These are phyloP conservation scores for Ormosia emarginata DNA, from an alignment of 306 rosid genomes.

Conservation along the genomic window DNA sequence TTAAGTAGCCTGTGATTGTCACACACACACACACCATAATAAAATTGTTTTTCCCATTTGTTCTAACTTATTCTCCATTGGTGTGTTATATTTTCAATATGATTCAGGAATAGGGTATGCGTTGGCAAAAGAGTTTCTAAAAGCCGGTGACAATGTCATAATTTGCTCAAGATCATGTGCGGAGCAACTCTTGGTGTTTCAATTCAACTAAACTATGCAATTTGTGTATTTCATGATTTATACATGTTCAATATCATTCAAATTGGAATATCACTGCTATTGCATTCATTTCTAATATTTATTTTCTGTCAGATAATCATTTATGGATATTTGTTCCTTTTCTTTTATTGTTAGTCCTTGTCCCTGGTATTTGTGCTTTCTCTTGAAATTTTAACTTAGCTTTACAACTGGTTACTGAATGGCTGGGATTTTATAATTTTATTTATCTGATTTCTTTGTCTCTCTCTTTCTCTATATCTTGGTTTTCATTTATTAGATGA, in stretches of 20 bases:
- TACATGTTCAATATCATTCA: background rate
- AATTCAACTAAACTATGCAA: background rate
- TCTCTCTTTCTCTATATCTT: background rate
- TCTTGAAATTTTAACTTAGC: background rate
- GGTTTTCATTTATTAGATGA: conserved; percentile 45
- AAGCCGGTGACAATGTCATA: conserved; percentile 77
- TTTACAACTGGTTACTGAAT: background rate
- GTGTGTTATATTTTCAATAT: background rate
- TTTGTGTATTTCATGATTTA: conserved; percentile 11
- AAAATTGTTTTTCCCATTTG: background rate
- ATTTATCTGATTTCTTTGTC: conserved; percentile 5
- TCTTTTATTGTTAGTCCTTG: background rate
- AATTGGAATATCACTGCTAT: background rate
- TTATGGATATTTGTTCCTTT: background rate
- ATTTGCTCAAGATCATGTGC: conserved; percentile 84
- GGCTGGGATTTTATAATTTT: background rate
- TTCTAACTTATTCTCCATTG: background rate
- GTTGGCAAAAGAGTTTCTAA: conserved; percentile 76
- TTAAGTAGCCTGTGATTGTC: background rate
- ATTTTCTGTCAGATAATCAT: background rate
- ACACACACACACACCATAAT: background rate
- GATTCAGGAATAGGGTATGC: conserved; percentile 85
- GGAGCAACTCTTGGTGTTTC: conserved; percentile 4
- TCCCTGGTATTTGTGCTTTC: background rate
- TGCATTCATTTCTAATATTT: background rate